Conservation (phyloP, 2,329 filamentous ascomycete species). For the Venturiaceae sp. region DNA sequence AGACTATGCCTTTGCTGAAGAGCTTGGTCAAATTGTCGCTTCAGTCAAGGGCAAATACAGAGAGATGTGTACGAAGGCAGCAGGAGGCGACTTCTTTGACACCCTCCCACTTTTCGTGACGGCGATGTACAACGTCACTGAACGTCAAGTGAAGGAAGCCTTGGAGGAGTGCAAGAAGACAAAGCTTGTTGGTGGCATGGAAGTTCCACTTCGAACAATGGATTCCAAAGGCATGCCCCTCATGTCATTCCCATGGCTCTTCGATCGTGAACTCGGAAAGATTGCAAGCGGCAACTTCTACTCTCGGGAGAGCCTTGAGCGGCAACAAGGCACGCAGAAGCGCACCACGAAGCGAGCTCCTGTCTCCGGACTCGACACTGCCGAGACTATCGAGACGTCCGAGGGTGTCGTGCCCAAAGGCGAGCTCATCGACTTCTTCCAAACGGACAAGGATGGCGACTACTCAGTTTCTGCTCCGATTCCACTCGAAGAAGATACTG, state of each 20-base stretch:
- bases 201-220: constrained; percentile 26
- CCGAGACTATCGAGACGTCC: neutral
- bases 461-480: neutral
- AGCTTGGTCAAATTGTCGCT: constrained; percentile 59
- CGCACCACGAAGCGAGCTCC: neutral
- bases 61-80: constrained; percentile 53
- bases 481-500: neutral
- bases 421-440: constrained; percentile 1
- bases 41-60: constrained; percentile 61
- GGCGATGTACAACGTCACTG: constrained; percentile 81
- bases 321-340: neutral
- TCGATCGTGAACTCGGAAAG: constrained; percentile 59
- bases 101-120: constrained; percentile 63
- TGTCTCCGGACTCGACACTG: neutral
- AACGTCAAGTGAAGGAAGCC: constrained; percentile 55
- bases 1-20: constrained; percentile 83
- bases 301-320: neutral
- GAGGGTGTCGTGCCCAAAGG: neutral
- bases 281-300: constrained; percentile 43
- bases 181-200: constrained; percentile 23
- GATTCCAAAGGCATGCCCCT: constrained; percentile 56
- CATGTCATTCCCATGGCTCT: constrained; percentile 92
- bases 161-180: constrained; percentile 39
- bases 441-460: neutral
- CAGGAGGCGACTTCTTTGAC: constrained; percentile 18